These are phyloP conservation scores for Venturiaceae sp. DNA, from an alignment of 2,329 filamentous ascomycete genomes.

Conservation along the genomic window DNA sequence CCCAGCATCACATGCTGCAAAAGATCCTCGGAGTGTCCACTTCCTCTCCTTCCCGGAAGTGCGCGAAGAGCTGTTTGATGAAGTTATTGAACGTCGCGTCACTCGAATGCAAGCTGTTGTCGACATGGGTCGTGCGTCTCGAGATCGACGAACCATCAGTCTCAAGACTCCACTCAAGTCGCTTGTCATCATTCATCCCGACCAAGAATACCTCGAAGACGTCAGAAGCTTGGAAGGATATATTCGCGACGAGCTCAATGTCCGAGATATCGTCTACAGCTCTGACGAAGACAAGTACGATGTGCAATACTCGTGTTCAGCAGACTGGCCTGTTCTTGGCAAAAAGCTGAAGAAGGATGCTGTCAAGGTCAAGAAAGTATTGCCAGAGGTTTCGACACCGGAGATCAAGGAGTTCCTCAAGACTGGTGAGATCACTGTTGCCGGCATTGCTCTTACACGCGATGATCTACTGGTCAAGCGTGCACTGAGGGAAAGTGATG, in stretches of 20 bases:
- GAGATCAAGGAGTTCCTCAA: conserved; percentile 72
- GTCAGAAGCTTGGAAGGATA: conserved; percentile 79
- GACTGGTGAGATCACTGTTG: conserved; percentile 67
- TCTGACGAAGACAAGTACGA: conserved; percentile 85
- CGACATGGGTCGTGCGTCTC: conserved; percentile 74
- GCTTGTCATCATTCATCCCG: conserved; percentile 77
- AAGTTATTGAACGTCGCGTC: conserved; percentile 76
- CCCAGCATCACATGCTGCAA: conserved; percentile 55
- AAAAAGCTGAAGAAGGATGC: conserved; percentile 98
- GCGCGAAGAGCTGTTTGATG: conserved; percentile 77
- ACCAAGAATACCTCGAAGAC: conserved; percentile 75
- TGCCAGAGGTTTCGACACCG: conserved; percentile 68
- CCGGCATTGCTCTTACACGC: conserved; percentile 72
- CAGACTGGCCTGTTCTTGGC: conserved; percentile 88
- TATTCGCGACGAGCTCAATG: conserved; percentile 84
- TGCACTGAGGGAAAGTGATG: conserved; percentile 62
- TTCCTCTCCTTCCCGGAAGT: conserved; percentile 88
- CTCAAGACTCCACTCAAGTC: conserved; percentile 88
- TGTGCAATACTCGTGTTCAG: conserved; percentile 80
- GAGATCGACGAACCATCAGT: conserved; percentile 75
- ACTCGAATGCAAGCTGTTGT: conserved; percentile 93
- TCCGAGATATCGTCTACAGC: conserved; percentile 74
- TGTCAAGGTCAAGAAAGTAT: conserved; percentile 79
- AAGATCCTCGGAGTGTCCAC: conserved; percentile 79
- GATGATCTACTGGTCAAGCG: conserved; percentile 79